phyloP scores from a whole-genome alignment of 1,284 basidiomycete genomes.

The Apiotrichum brassicae region DNA sequence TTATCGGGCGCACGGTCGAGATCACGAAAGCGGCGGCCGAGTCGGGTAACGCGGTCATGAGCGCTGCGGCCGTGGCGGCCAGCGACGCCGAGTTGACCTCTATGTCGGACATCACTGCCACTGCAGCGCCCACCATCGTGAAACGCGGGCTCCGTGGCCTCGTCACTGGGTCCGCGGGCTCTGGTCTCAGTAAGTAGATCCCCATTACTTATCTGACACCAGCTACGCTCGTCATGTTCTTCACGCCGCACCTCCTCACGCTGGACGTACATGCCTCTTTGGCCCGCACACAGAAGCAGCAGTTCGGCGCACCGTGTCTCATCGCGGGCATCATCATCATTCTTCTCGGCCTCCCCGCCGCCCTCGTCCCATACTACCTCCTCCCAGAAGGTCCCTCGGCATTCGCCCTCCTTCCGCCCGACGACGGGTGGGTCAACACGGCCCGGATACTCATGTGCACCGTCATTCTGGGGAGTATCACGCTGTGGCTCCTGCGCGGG shows the following conservation, averaged over 20 bases:
- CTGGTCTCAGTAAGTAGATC: conserved; percentile 37
- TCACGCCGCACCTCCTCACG: conserved; percentile 45
- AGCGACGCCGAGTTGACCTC: background rate
- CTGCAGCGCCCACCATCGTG: conserved; percentile 6
- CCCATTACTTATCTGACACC: background rate
- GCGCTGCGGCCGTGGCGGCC: background rate
- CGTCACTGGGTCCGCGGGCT: conserved; percentile 29
- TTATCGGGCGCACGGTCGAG: conserved; percentile 45
- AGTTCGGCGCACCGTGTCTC: conserved; percentile 40
- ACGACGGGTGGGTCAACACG: conserved; percentile 44
- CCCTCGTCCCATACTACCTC: conserved; percentile 48
- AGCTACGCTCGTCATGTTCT: conserved; percentile 44
- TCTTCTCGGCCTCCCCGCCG: conserved; percentile 40
- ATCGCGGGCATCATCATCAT: conserved; percentile 32
- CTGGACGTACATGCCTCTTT: conserved; percentile 42
- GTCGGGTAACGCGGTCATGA: conserved; percentile 1
- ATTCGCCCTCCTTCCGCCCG: conserved; percentile 31
- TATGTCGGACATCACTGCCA: too few relatives aligned
- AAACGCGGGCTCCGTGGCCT: conserved; percentile 23
- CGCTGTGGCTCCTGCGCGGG: conserved; percentile 41
- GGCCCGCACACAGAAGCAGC: conserved; percentile 32
- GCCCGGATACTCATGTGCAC: conserved; percentile 40
- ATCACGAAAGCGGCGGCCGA: conserved; percentile 34
- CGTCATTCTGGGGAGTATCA: conserved; percentile 32
- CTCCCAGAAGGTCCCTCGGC: conserved; percentile 27